Base-by-base conservation (phyloP, 1,139 yeast species). In the Scheffersomyces stambukii region DNA sequence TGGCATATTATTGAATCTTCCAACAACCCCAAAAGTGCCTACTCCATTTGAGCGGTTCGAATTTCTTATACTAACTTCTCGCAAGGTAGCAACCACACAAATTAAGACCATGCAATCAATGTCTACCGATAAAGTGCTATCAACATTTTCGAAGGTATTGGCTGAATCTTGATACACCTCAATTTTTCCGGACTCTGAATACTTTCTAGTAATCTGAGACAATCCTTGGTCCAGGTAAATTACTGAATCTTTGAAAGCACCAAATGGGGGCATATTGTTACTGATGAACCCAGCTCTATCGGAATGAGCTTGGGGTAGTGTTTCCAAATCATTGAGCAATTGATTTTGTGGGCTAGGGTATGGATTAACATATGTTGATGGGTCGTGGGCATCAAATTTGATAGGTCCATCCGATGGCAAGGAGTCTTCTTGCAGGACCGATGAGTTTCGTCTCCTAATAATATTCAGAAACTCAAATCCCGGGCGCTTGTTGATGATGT, bases 201-300 rank as follows among this genome's bases (percentile, higher is more conserved):
- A 64, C 36, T 52, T 62, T 36, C 54, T 61, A 3, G 62, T 33
- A 2, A 57, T 24, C 15, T 28, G 21, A 6, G 43, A 33, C 14
- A 36, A 26, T 4, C 36, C 33, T 10, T 35, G 32, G n/a, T n/a
- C n/a, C n/a, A n/a, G n/a, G 30, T 54, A 56, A n/a, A 46, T 30
- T n/a, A 52, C 27, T 0, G 59, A 40, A 33, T 64, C 69, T 28
- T 47, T 52, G 28, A 55, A 60, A 3, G 44, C 39, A 2, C 70
- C 71, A 46, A 67, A 66, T 1, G 72, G 72, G 1, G 73, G 74
- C 28, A 55, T 36, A 16, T 56, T 45, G 33, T 50, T 46, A 11
- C 69, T 61, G 9, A 61, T 47, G 35, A 52, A 58, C 8, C 41
- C 35, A 26, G 36, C 35, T 8, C 32, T 31, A 13, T 17, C 5